These are phyloP conservation scores for Plantago coronopus DNA, from an alignment of 305 asterid genomes.

Conservation along the genomic window DNA sequence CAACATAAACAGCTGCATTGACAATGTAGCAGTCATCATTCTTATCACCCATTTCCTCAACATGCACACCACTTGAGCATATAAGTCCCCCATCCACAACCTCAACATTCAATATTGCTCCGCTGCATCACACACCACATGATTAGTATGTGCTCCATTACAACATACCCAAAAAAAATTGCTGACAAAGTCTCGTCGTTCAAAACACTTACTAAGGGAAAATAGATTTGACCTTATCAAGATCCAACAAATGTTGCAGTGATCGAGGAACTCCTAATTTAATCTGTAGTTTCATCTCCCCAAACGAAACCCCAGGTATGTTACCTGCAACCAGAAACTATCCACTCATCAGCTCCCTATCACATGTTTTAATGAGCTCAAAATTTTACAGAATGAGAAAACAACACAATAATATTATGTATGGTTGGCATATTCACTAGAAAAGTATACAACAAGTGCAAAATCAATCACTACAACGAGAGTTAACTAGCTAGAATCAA, in stretches of 20 bases:
- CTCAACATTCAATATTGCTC: slow-evolving; percentile 70
- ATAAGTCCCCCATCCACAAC: slow-evolving; percentile 85
- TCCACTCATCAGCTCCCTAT: no score
- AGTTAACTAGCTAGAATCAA: no score
- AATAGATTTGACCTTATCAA: slow-evolving; percentile 79
- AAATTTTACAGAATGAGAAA: no score
- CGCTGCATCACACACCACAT: slow-evolving; percentile 40
- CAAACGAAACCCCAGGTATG: slow-evolving; percentile 86
- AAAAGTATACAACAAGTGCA: no score
- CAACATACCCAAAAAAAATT: no score
- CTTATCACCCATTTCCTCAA: slow-evolving; percentile 96
- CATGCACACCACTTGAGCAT: slow-evolving; percentile 90
- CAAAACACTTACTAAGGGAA: slow-evolving; percentile 77
- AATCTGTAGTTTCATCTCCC: slow-evolving; percentile 91
- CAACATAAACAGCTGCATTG: slow-evolving; percentile 91
- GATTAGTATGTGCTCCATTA: neutral
- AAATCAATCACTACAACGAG: no score
- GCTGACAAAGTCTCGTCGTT: no score
- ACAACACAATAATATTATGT: neutral
- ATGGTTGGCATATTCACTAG: neutral
- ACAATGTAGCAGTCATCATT: slow-evolving; percentile 87
- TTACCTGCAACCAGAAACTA: slow-evolving; percentile 40
- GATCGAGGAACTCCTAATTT: slow-evolving; percentile 83
- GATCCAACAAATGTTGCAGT: slow-evolving; percentile 64
- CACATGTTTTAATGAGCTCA: no score